Percentiles rank a stretch among this genome's conserved stretches.
These are phyloP conservation scores for Hydnomerulius pinastri DNA, from an alignment of 768 basidiomycete genomes.

Conservation along the genomic window DNA sequence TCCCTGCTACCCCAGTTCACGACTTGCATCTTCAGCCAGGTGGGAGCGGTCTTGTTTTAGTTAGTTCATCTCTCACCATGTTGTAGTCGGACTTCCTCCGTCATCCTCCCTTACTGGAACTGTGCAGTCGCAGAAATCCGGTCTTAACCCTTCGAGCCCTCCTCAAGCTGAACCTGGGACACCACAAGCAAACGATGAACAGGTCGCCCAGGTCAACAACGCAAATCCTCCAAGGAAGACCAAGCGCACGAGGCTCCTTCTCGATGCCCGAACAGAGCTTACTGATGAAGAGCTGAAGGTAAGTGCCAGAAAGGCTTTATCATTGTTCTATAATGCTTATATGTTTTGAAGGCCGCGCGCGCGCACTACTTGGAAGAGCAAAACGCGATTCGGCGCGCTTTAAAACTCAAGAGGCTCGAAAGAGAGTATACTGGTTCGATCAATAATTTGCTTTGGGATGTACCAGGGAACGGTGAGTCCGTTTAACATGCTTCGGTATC, in stretches of 20 bases:
- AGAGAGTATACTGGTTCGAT: constrained; percentile 55
- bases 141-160: background rate
- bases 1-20: background rate
- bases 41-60: constrained; percentile 2
- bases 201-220: background rate
- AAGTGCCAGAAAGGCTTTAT: constrained; percentile 4
- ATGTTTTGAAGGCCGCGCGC: constrained; percentile 52
- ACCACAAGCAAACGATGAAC: background rate
- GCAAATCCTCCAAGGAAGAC: constrained; percentile 37
- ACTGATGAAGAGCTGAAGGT: constrained; percentile 84
- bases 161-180: background rate
- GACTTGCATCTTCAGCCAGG: constrained; percentile 3
- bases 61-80: background rate
- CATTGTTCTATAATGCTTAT: constrained; percentile 1
- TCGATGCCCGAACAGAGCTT: constrained; percentile 77
- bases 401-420: constrained; percentile 53
- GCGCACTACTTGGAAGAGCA: constrained; percentile 70
- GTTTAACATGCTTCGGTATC: background rate
- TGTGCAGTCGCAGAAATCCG: constrained; percentile 4
- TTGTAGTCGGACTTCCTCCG: constrained; percentile 5
- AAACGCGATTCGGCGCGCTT: constrained; percentile 48
- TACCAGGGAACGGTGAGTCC: constrained; percentile 61
- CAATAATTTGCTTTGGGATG: constrained; percentile 67
- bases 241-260: constrained; percentile 53
- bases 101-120: constrained; percentile 4